Conservation (phyloP, 2,329 filamentous ascomycete genomes). For the Teratosphaeria zuluensis region DNA sequence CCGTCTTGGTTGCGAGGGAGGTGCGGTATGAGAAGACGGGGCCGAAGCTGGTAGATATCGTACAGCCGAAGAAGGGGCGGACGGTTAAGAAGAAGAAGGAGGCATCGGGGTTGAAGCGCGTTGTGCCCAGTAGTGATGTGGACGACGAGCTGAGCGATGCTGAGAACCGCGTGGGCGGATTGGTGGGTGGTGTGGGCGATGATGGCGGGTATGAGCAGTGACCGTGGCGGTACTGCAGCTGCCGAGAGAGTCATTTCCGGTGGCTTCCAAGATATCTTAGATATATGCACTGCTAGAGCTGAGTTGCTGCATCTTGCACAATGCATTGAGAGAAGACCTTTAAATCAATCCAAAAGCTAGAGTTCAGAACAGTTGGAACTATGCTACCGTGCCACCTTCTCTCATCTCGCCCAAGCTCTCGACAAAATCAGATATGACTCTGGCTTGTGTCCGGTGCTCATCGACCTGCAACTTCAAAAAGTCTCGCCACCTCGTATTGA, state of each 20-base stretch:
- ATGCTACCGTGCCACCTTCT: neutral
- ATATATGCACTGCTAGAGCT: no score
- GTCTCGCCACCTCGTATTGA: neutral
- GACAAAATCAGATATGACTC: neutral
- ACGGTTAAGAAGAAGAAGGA: neutral
- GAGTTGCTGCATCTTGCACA: no score
- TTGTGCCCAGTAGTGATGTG: neutral
- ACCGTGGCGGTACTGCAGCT: neutral
- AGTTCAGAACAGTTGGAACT: neutral
- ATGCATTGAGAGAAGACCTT: no score
- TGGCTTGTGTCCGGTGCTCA: neutral
- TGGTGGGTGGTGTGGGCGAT: no score
- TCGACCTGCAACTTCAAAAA: neutral
- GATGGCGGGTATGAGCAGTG: neutral
- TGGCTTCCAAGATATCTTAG: neutral
- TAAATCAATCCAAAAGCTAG: neutral
- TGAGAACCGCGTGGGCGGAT: neutral
- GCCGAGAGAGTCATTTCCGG: neutral
- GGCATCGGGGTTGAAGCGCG: neutral
- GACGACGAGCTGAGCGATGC: neutral
- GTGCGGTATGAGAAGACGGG: conserved; percentile 13
- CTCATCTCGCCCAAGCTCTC: neutral
- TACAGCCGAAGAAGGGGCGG: neutral
- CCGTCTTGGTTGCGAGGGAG: conserved; percentile 1
- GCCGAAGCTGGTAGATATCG: conserved; percentile 11